These are phyloP conservation scores for Sarocladiaceae sp. DNA, from an alignment of 2,329 filamentous ascomycete genomes.

Conservation along the genomic window DNA sequence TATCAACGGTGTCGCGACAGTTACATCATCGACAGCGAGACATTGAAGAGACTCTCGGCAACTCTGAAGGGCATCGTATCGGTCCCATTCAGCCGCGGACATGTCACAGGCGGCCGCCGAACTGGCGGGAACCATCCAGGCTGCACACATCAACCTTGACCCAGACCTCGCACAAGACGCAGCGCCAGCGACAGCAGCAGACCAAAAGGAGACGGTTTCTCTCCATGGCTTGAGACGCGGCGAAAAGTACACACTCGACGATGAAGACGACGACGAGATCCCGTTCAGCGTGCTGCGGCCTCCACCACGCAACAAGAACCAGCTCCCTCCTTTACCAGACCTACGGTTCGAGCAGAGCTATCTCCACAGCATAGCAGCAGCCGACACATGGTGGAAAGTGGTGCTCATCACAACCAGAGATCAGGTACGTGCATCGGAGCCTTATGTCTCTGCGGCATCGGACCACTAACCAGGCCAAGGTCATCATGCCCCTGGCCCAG, in stretches of 20 bases:
- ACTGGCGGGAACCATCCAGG: slow-evolving; percentile 73
- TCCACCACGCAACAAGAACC: slow-evolving; percentile 33
- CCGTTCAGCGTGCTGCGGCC: slow-evolving; percentile 59
- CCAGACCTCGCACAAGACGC: slow-evolving; percentile 70
- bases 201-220: slow-evolving; percentile 37
- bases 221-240: slow-evolving; percentile 16
- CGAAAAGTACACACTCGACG: slow-evolving; percentile 23
- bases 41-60: not conserved
- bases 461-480: slow-evolving; percentile 34
- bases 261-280: slow-evolving; percentile 58
- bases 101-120: slow-evolving; percentile 36
- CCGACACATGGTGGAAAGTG: slow-evolving; percentile 73
- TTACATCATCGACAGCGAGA: not conserved
- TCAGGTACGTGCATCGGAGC: slow-evolving; percentile 60
- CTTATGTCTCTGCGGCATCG: not conserved
- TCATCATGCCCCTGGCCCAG: slow-evolving; percentile 81
- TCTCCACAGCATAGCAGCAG: slow-evolving; percentile 75
- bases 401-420: slow-evolving; percentile 81
- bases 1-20: not conserved
- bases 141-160: slow-evolving; percentile 65
- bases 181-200: slow-evolving; percentile 72
- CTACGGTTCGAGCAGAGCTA: slow-evolving; percentile 98
- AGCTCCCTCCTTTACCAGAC: slow-evolving; percentile 68
- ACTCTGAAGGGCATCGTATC: slow-evolving; percentile 38
- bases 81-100: no score